These are phyloP conservation scores for Penicillium bialowiezense DNA, from an alignment of 495 filamentous ascomycete genomes.

Conservation along the genomic window DNA sequence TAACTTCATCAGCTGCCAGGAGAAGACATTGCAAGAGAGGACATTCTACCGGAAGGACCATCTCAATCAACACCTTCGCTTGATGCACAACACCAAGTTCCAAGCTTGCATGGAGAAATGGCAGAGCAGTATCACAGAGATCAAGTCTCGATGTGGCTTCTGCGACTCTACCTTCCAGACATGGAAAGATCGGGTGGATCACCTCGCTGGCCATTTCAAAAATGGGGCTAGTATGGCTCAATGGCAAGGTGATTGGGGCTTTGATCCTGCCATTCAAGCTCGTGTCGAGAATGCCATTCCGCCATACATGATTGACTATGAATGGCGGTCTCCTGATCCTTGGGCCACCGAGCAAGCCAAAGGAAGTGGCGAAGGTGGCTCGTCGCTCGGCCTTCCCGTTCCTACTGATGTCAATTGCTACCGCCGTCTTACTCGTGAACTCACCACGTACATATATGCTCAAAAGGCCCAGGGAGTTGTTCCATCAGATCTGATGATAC, in stretches of 20 bases:
- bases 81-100: conserved; percentile 76
- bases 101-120: conserved; percentile 70
- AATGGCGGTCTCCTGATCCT: conserved; percentile 36
- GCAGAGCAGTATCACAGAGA: conserved; percentile 69
- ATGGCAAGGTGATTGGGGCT: conserved; percentile 78
- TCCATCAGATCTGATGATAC: conserved; percentile 60
- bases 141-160: conserved; percentile 72
- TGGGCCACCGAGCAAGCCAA: conserved; percentile 26
- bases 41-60: conserved; percentile 91
- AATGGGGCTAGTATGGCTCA: conserved; percentile 63
- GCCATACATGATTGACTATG: conserved; percentile 51
- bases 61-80: conserved; percentile 76
- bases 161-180: conserved; percentile 63
- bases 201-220: conserved; percentile 70
- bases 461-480: conserved; percentile 48
- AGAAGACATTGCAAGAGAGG: conserved; percentile 66
- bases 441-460: conserved; percentile 52
- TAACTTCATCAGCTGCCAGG: conserved; percentile 71
- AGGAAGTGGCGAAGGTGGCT: conserved; percentile 11
- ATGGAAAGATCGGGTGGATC: conserved; percentile 71
- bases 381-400: conserved; percentile 22
- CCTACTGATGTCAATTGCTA: conserved; percentile 44
- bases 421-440: conserved; percentile 54
- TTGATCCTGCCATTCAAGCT: conserved; percentile 63
- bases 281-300: conserved; percentile 73